Evolutionary conservation across 192 early-diverging fungal genomes (phyloP), one percentile per base, ranked within the genome.

Genomic region (Allomyces javanicus): DNA sequence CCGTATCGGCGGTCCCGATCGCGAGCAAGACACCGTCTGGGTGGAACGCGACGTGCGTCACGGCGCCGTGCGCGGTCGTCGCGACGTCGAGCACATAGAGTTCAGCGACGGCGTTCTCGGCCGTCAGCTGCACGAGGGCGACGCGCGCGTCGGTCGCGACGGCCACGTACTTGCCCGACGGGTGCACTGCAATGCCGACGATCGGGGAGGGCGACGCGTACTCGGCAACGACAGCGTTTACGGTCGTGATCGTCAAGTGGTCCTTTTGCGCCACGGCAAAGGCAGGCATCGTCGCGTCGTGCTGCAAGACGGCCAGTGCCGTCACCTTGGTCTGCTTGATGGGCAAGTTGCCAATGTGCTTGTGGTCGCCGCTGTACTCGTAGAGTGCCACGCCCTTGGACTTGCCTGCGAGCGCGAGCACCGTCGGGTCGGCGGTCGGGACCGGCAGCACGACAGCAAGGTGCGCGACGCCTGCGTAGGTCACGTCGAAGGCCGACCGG

Each of bases 11-110:
- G 0, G 86, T 87, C 58, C 88, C 92, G 5, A 90, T 83, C 11
- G 78, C 94, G 25, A 94, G 67, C 62, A 99, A 83, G 64, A 88
- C 75, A 68, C 93, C 94, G 72, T 99, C 96, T 1, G 94, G 94
- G 75, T 96, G 96, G 79, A 94, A 90, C 21, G 79, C 68, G 63
- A 80, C 78, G 66, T 21, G 68, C 23, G 62, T 72, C 24, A 45
- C 24, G 19, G 23, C n/a, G 71, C 70, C 12, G 72, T 65, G 33
- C 65, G 24, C 14, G 76, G 62, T 19, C 70, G 10, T 43, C 44
- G 26, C 72, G 72, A 25, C 9, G 7, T 21, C n/a, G 17, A 27
- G 21, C 24, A 33, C 66, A n/a, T 66, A 9, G 1, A 63, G n/a
- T 5, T 19, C 64, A 6, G 17, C 64, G 4, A 27, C 14, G 24